These are phyloP conservation scores for Porcisia hertigi DNA, from an alignment of 208 protist species.

Conservation along the genomic window DNA sequence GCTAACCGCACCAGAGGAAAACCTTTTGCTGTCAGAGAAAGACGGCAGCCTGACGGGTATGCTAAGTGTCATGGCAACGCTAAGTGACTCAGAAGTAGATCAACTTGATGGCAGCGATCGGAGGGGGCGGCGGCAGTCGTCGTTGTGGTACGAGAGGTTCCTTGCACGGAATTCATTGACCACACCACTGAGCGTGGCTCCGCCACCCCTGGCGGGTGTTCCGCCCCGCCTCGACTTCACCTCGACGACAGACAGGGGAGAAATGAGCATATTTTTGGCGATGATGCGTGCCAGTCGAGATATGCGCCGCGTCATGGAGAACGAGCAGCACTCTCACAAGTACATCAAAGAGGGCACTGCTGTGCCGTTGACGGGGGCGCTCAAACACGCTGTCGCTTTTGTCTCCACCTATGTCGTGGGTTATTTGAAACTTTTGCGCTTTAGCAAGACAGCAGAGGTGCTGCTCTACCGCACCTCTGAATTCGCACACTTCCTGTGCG, in stretches of 20 bases:
- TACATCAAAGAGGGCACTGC: constrained; percentile 2
- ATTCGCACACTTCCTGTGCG: constrained; percentile 62
- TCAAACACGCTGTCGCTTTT: constrained; percentile 20
- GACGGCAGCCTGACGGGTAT: not conserved
- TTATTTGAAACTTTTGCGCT: constrained; percentile 33
- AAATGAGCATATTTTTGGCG: constrained; percentile 62
- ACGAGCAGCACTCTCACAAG: constrained; percentile 4
- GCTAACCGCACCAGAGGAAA: not conserved
- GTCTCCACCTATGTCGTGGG: constrained; percentile 30
- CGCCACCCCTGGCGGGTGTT: constrained; percentile 26
- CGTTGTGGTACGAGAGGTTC: constrained; percentile 11
- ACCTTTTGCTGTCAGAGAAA: not conserved
- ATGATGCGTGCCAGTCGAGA: constrained; percentile 44
- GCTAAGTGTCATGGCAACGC: not conserved
- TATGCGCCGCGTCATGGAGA: constrained; percentile 48
- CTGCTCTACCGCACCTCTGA: constrained; percentile 46
- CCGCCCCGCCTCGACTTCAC: constrained; percentile 81
- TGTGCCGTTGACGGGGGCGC: constrained; percentile 24
- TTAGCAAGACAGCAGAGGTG: constrained; percentile 38
- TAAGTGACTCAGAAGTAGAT: constrained; percentile 28
- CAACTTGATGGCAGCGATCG: constrained; percentile 4
- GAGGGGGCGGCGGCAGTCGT: not conserved
- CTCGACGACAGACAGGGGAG: constrained; percentile 50
- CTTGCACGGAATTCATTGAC: not conserved
- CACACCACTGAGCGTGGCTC: not conserved